Percentiles rank a stretch among this genome's conserved stretches.
phyloP scores from a whole-genome alignment of 2,329 filamentous ascomycete genomes.

The Microcyclosporella mali region DNA sequence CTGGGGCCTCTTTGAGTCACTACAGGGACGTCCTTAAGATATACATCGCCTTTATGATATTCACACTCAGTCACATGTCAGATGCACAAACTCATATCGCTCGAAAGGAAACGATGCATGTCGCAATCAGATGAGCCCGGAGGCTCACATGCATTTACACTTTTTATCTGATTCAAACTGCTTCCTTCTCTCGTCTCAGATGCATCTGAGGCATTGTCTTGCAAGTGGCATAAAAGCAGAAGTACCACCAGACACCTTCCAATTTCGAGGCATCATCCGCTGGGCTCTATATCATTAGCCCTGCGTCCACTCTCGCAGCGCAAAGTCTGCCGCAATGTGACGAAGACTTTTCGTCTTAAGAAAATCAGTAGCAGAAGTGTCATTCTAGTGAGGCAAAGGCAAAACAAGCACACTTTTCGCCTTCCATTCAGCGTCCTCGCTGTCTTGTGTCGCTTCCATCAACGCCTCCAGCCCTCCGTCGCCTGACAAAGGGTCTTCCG shows the following conservation, averaged over 20 bases:
- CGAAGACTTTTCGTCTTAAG: slow-evolving; percentile 4
- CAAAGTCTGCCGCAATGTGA: slow-evolving; percentile 1
- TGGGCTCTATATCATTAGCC: slow-evolving; percentile 6
- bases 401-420: slow-evolving; percentile 1
- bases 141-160: slow-evolving; percentile 7
- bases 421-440: not conserved
- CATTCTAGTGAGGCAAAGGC: no score
- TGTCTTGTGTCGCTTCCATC: not conserved
- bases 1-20: not conserved
- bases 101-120: no score
- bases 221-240: not conserved
- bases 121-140: no score
- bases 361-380: not conserved
- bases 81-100: no score
- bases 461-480: slow-evolving; percentile 5
- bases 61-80: not conserved
- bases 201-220: slow-evolving; percentile 1
- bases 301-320: slow-evolving; percentile 6
- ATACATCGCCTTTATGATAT: no score
- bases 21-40: no score
- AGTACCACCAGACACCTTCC: slow-evolving; percentile 1
- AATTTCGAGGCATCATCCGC: slow-evolving; percentile 7
- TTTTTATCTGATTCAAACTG: not conserved
- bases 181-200: slow-evolving; percentile 3
- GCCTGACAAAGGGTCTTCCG: not conserved